Base-by-base conservation (phyloP, 768 basidiomycete genomes). In the Daedaleopsis sinensis region DNA sequence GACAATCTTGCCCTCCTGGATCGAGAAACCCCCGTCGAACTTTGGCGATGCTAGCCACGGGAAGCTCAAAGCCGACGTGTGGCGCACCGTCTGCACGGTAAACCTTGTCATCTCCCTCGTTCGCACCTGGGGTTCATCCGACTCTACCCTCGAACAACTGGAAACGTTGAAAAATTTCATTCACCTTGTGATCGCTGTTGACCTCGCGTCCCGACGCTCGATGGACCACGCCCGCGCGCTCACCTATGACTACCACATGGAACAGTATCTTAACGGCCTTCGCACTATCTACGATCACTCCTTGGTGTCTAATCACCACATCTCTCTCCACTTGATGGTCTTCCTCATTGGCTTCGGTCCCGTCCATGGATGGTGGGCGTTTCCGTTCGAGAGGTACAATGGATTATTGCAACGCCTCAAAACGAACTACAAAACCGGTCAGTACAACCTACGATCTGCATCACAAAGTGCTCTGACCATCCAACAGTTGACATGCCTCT, bases 71-170 rank as follows among this genome's bases (percentile, higher is more conserved):
- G 70, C 70, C 0, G 67, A 67, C 32, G 44, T 65, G 27, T 81
- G 78, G 79, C 67, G 69, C 15, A 69, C 68, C 0, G 61, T 77
- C 3, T 71, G 73, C 18, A 68, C 70, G 0, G 53, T 78, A 12
- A 68, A 77, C 52, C 67, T 79, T n/a, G 73, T 72, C 4, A 65
- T 76, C 21, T 75, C 78, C 0, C 64, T 80, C 1, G 65, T 71
- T 15, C 67, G 74, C 2, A 67, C 79, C 0, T 80, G 79, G 79
- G 71, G 74, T 19, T 16, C 42, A 7, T 27, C 23, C 10, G 10
- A 1, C 2, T 32, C 58, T 5, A 47, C 56, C 1, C 55, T 48
- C 9, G 50, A 67, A 1, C 47, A 71, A 1, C 47, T n/a, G 1
- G 19, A 23, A 0, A 9, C 48, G 13, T 39, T 61, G 13, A 23